phyloP scores from a whole-genome alignment of 2,329 filamentous ascomycete species.

The Ambrosiella xylebori region DNA sequence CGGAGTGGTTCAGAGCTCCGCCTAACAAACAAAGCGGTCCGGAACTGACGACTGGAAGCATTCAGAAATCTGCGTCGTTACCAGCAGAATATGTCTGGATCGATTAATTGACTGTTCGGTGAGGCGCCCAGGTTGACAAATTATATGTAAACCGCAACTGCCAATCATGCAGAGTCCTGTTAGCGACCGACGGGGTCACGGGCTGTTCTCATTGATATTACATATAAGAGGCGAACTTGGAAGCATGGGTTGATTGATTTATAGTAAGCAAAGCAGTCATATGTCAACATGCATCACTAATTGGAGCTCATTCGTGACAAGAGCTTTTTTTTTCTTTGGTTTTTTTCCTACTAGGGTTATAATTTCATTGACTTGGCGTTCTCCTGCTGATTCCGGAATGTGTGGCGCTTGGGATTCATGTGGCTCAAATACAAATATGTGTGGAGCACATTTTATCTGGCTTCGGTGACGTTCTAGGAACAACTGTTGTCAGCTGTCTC shows the following conservation, averaged over 20 bases:
- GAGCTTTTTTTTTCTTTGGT: not conserved
- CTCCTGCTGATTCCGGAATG: not conserved
- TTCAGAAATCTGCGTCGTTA: no score
- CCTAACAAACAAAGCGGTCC: no score
- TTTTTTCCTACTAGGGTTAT: not conserved
- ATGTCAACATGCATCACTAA: not conserved
- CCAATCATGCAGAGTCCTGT: not conserved
- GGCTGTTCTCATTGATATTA: not conserved
- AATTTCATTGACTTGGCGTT: not conserved
- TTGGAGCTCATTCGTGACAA: not conserved
- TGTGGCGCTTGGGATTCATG: not conserved
- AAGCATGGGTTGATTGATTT: not conserved
- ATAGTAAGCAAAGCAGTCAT: no score
- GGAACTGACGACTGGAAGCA: no score
- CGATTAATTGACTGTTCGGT: not conserved
- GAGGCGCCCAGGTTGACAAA: not conserved
- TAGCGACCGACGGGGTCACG: not conserved
- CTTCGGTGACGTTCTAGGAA: not conserved
- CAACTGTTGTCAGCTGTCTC: not conserved
- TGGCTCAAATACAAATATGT: not conserved
- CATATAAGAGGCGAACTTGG: not conserved
- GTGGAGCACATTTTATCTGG: not conserved
- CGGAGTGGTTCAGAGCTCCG: no score
- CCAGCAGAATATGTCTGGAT: no score
- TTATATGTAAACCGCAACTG: not conserved